A percentile compares a stretch with the other conserved stretches of the same genome.
Evolutionary conservation across 2,329 filamentous ascomycete species (phyloP).

Genomic region (Coniochaeta prunicola): DNA sequence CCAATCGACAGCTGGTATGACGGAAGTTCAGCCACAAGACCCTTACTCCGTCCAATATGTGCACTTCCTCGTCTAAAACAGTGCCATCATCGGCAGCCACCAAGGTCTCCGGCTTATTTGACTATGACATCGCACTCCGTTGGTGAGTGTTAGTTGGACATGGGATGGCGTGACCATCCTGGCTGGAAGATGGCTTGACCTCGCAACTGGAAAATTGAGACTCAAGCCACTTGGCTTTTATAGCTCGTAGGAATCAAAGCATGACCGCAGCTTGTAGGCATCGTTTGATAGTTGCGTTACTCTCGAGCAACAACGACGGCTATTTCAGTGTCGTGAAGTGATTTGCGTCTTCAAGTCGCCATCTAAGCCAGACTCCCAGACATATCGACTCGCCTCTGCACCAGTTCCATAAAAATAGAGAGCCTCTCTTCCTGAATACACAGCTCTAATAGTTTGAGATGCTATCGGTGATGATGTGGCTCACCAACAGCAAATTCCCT

Average conservation of each 20-base stretch:
- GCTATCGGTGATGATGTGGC: too few species aligned
- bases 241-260: neutral
- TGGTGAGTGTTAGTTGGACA: neutral
- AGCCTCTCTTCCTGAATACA: too few species aligned
- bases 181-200: neutral
- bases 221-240: neutral
- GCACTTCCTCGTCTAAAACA: slow-evolving; percentile 6
- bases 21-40: slow-evolving; percentile 5
- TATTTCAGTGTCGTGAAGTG: too few species aligned
- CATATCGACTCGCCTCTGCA: too few species aligned
- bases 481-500: too few species aligned
- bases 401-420: too few species aligned
- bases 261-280: neutral
- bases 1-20: slow-evolving; percentile 14
- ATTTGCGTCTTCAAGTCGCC: neutral
- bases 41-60: slow-evolving; percentile 14
- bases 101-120: neutral
- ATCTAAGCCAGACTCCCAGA: too few species aligned
- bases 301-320: too few species aligned
- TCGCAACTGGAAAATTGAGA: neutral
- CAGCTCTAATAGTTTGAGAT: too few species aligned
- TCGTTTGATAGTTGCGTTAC: too few species aligned
- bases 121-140: neutral
- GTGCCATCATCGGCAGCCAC: neutral
- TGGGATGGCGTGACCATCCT: neutral